Evolutionary conservation across 352 stramenopile species (phyloP).

Genomic region (Globisporangium perplexum): DNA sequence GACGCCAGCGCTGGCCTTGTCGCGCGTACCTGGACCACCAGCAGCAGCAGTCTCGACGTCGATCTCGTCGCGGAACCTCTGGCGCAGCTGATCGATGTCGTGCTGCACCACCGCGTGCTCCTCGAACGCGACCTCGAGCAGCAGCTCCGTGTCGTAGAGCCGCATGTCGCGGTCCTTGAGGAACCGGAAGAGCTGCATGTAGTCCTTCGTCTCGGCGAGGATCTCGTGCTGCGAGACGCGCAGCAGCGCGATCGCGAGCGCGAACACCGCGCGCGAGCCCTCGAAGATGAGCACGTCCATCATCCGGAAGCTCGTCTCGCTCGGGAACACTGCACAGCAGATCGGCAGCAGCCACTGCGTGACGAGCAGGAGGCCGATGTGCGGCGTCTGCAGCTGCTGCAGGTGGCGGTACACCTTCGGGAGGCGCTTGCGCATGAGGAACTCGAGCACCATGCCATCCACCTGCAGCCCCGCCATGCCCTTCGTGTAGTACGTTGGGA

Average conservation of each 20-base stretch:
- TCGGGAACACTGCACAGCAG: constrained; percentile 61
- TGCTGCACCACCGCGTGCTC: constrained; percentile 35
- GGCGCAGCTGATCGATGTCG: constrained; percentile 18
- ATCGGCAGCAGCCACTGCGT: constrained; percentile 65
- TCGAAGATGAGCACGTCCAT: constrained; percentile 59
- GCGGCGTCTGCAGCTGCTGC: constrained; percentile 38
- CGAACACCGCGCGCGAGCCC: constrained; percentile 43
- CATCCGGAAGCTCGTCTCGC: constrained; percentile 53
- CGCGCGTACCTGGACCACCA: too few species aligned
- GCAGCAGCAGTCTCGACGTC: background rate
- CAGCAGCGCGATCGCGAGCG: constrained; percentile 46
- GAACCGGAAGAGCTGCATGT: constrained; percentile 59
- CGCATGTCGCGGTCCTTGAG: constrained; percentile 54
- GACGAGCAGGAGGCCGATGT: constrained; percentile 53
- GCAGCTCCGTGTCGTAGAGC: constrained; percentile 49
- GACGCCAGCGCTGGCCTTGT: background rate
- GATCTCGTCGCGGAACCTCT: background rate
- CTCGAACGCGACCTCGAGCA: constrained; percentile 50
- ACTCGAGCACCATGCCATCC: constrained; percentile 50
- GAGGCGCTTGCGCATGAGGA: constrained; percentile 33
- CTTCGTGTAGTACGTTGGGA: constrained; percentile 55
- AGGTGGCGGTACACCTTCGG: constrained; percentile 58
- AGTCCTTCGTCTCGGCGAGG: constrained; percentile 49
- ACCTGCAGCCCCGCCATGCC: constrained; percentile 59
- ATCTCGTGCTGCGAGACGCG: constrained; percentile 50